Evolutionary conservation across 2,329 filamentous ascomycete species (phyloP), one percentile per base, ranked within the genome.

Genomic region (Emergomyces pasteurianus): DNA sequence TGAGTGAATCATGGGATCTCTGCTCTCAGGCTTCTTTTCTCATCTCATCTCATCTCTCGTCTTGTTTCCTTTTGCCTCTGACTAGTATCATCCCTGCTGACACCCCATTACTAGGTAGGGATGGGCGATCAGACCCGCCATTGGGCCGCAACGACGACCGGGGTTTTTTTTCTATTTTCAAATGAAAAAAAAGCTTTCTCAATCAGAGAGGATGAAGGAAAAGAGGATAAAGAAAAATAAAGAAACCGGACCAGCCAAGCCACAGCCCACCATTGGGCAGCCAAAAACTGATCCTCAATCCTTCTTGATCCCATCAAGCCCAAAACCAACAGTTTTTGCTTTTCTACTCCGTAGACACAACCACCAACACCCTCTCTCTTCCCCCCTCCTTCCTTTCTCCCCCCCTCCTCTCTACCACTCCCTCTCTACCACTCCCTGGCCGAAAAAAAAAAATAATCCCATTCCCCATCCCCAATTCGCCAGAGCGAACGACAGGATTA

Each of bases 171-270:
- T n/a, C n/a, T n/a, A n/a, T n/a, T n/a, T n/a, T n/a, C n/a, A n/a
- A n/a, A n/a, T n/a, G n/a, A n/a, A n/a, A n/a, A n/a, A n/a, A n/a
- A n/a, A n/a, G 21, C 12, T 43, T 43, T 1, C 16, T 16, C 18
- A 50, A 31, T 28, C 28, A 53, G 43, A 57, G 58, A 60, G 43
- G 49, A 60, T 38, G 56, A 16, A 40, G 36, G 61, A 52, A 31
- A 31, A 58, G 49, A 63, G 46, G 58, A 58, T 47, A 12, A 58
- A n/a, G 36, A 61, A 50, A 40, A 7, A 28, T 50, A 46, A 16
- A 46, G 47, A 62, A 31, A 54, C 43, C n/a, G 43, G n/a, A 46
- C 9, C n/a, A n/a, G n/a, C n/a, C 58, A 36, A 16, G 28, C 42
- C 2, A 36, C 18, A 12, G 28, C 42, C 56, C 28, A 28, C 47